These are phyloP conservation scores for Oryza meyeriana DNA, from an alignment of 176 grass and related monocot genomes.

Conservation along the genomic window DNA sequence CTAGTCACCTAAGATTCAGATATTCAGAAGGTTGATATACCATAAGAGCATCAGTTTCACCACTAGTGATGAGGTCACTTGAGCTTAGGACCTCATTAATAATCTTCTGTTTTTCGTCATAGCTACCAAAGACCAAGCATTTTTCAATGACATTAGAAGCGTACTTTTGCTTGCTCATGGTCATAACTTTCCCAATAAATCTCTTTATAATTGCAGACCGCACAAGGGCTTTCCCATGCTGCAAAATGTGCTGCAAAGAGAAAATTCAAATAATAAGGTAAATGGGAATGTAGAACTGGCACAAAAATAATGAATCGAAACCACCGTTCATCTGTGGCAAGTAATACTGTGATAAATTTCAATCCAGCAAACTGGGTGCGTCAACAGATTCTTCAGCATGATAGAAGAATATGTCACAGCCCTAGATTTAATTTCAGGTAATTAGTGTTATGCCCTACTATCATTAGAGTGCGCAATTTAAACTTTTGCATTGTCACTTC, in stretches of 20 bases:
- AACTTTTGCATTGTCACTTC: too few species aligned
- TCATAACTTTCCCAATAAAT: neutral
- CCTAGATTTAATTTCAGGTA: too few species aligned
- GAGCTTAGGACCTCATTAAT: neutral
- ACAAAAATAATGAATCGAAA: neutral
- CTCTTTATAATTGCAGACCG: neutral
- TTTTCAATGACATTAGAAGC: constrained; percentile 14
- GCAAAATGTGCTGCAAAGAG: neutral
- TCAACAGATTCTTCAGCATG: neutral
- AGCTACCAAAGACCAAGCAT: neutral
- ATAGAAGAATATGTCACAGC: too few species aligned
- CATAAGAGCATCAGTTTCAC: neutral
- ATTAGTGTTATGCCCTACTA: too few species aligned
- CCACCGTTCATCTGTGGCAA: neutral
- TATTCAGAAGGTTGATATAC: neutral
- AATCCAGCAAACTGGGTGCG: neutral
- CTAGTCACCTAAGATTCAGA: neutral
- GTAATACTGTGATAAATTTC: neutral
- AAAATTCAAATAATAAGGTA: neutral
- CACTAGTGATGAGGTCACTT: neutral
- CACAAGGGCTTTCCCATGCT: neutral
- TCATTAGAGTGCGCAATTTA: too few species aligned
- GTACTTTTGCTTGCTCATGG: neutral
- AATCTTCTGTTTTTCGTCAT: neutral
- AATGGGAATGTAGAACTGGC: neutral